A percentile compares a stretch with the other conserved stretches of the same genome.
Conservation (phyloP, 2,329 filamentous ascomycete genomes). For the Endocalyx cinctus region DNA sequence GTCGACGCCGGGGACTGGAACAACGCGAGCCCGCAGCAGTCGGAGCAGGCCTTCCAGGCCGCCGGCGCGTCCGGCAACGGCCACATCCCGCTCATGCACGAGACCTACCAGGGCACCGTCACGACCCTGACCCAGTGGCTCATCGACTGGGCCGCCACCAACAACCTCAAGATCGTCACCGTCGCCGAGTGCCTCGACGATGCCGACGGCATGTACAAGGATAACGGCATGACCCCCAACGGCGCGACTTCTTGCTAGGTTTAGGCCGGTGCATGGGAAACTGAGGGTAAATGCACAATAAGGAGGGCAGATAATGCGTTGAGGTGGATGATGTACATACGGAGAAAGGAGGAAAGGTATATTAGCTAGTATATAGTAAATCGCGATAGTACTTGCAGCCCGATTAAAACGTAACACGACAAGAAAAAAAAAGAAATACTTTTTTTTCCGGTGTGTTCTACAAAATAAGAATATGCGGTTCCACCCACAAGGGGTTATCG, state of each 20-base stretch:
- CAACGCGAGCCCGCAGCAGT: slow-evolving; percentile 43
- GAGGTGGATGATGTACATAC: too few relatives aligned
- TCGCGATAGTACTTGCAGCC: too few relatives aligned
- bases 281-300: too few relatives aligned
- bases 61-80: slow-evolving; percentile 39
- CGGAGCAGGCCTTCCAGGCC: slow-evolving; percentile 47
- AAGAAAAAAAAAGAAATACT: too few relatives aligned
- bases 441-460: too few relatives aligned
- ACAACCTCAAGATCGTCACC: slow-evolving; percentile 44
- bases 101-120: slow-evolving; percentile 47
- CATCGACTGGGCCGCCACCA: slow-evolving; percentile 45
- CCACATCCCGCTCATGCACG: slow-evolving; percentile 56
- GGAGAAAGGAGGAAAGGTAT: too few relatives aligned
- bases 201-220: slow-evolving; percentile 34
- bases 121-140: slow-evolving; percentile 44
- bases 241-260: slow-evolving; percentile 27
- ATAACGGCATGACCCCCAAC: slow-evolving; percentile 32
- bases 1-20: slow-evolving; percentile 61
- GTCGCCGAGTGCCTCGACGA: slow-evolving; percentile 45
- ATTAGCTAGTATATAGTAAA: too few relatives aligned
- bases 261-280: too few relatives aligned
- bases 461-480: too few relatives aligned
- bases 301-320: too few relatives aligned
- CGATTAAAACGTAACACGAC: too few relatives aligned
- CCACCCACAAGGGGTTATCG: too few relatives aligned